phyloP scores from a whole-genome alignment of 441 rosid genomes.

The Aquilaria agallochum region DNA sequence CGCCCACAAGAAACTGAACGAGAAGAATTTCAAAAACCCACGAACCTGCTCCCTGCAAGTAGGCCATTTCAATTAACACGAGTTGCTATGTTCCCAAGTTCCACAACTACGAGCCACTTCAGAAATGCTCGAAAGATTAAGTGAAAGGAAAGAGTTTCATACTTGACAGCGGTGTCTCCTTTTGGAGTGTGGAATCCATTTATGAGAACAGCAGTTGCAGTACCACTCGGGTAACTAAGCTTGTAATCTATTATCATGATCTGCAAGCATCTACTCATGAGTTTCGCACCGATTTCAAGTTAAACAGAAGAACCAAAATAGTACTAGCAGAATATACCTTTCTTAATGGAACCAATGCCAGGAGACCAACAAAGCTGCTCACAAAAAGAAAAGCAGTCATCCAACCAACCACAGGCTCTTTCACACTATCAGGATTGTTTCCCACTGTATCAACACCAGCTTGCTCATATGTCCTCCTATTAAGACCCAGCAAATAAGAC shows the following conservation, averaged over 20 bases:
- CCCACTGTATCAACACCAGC: slow-evolving; percentile 59
- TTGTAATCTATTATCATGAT: slow-evolving; percentile 87
- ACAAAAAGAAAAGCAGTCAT: slow-evolving; percentile 82
- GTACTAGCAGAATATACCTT: slow-evolving; percentile 37
- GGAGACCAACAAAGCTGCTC: slow-evolving; percentile 75
- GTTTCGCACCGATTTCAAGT: background rate
- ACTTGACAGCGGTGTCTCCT: slow-evolving; percentile 80
- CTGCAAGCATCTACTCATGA: slow-evolving; percentile 27
- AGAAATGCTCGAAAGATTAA: background rate
- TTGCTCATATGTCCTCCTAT: slow-evolving; percentile 59
- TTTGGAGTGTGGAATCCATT: slow-evolving; percentile 90
- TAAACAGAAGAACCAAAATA: background rate
- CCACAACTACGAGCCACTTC: background rate
- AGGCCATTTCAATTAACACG: background rate
- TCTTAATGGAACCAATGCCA: slow-evolving; percentile 84
- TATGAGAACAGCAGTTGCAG: slow-evolving; percentile 91
- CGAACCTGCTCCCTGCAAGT: slow-evolving; percentile 82
- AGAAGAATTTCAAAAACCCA: slow-evolving; percentile 71
- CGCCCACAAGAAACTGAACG: slow-evolving; percentile 83
- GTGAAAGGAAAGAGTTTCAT: slow-evolving; percentile 17
- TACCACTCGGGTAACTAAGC: slow-evolving; percentile 88
- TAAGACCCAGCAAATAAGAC: slow-evolving; percentile 81
- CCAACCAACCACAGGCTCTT: slow-evolving; percentile 91
- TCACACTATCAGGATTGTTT: slow-evolving; percentile 57
- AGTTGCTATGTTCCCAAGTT: slow-evolving; percentile 4